A percentile compares a stretch with the other conserved stretches of the same genome.
Evolutionary conservation across 1,284 basidiomycete genomes (phyloP).

Genomic region (Naganishia cerealis): DNA sequence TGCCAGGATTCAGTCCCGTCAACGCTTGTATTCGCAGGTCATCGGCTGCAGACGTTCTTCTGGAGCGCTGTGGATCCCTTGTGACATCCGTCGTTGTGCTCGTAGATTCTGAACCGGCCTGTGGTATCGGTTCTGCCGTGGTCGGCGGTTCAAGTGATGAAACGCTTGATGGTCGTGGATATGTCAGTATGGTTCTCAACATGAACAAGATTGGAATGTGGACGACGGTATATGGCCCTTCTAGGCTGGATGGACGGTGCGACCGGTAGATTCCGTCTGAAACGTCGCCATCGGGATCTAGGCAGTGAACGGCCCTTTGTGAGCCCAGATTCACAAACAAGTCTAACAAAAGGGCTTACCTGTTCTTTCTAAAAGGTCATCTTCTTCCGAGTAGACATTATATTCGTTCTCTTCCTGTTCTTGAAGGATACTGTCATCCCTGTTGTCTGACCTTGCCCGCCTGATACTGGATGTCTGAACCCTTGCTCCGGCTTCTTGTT

Average conservation of each 20-base stretch:
- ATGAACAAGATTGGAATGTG: conserved; percentile 18
- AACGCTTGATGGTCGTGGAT: conserved; percentile 11
- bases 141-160: conserved; percentile 11
- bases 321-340: neutral
- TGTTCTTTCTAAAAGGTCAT: conserved; percentile 19
- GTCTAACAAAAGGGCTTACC: conserved; percentile 2
- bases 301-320: neutral
- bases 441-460: neutral
- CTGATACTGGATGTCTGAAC: neutral
- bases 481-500: neutral
- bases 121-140: neutral
- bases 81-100: neutral
- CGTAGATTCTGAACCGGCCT: neutral
- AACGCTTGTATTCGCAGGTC: conserved; percentile 15
- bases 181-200: conserved; percentile 16
- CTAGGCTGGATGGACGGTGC: neutral
- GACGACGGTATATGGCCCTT: conserved; percentile 22
- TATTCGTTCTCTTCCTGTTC: conserved; percentile 4
- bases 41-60: neutral
- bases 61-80: neutral
- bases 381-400: conserved; percentile 12
- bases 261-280: neutral
- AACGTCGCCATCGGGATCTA: conserved; percentile 21
- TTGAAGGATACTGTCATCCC: neutral
- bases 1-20: conserved; percentile 9